Evolutionary conservation across 108 stramenopile genomes (phyloP).

Genomic region (Hondaea fermentalgiana): DNA sequence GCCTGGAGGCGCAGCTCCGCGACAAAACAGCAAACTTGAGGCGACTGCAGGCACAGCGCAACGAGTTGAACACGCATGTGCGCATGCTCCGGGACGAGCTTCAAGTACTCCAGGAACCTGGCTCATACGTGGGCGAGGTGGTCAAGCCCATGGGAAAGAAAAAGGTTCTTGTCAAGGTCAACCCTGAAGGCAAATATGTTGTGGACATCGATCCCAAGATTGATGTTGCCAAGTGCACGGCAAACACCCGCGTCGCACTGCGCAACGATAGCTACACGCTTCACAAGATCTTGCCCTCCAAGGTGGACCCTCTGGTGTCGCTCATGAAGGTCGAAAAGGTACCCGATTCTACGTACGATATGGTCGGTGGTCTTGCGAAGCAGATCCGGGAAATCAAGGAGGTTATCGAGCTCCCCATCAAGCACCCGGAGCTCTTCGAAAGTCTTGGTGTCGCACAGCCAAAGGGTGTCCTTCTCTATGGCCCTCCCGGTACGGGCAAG

Average conservation of each 20-base stretch:
- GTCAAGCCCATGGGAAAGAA: constrained; percentile 98
- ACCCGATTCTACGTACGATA: constrained; percentile 98
- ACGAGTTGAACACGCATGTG: constrained; percentile 53
- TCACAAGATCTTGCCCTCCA: constrained; percentile 97
- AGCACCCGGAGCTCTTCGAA: constrained; percentile 99
- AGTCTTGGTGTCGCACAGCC: constrained; percentile 93
- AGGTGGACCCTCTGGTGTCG: constrained; percentile 95
- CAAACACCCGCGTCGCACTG: constrained; percentile 95
- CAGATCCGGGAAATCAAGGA: constrained; percentile 99
- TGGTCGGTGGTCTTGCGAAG: constrained; percentile 98
- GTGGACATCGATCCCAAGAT: constrained; percentile 94
- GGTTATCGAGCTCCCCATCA: constrained; percentile 99
- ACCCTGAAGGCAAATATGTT: constrained; percentile 98
- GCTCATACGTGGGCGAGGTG: constrained; percentile 96
- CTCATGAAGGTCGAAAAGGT: constrained; percentile 99
- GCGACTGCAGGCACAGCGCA: constrained; percentile 58
- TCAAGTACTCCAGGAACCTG: constrained; percentile 92
- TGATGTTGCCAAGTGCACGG: constrained; percentile 86
- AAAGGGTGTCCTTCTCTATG: constrained; percentile 95
- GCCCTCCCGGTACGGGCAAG: constrained; percentile 99
- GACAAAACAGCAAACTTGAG: constrained; percentile 52
- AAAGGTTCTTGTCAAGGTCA: constrained; percentile 93
- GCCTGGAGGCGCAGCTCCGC: constrained; percentile 44
- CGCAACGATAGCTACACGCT: constrained; percentile 95
- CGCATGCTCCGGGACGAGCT: constrained; percentile 92